Base-by-base conservation (phyloP, 306 rosid genomes). In the Acacia confusa region DNA sequence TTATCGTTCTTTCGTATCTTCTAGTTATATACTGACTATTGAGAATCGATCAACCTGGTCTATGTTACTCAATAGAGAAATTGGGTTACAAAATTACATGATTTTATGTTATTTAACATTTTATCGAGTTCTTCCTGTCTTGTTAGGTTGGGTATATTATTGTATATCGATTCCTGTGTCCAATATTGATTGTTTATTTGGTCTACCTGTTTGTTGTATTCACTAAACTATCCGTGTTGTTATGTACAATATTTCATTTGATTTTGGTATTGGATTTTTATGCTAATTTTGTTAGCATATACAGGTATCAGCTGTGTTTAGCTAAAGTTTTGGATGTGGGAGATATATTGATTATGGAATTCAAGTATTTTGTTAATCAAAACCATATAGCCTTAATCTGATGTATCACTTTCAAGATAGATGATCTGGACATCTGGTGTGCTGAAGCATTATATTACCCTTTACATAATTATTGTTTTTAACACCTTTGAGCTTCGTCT, bases 41-140 rank as follows among this genome's bases (percentile, higher is more conserved):
- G 52, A 20, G 24, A 20, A 48, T 9, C 76, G 80, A 84, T 86
- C 82, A 86, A 82, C 88, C 65, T 61, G 30, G 27, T 74, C 81
- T 25, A 44, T 82, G 74, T 38, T 76, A 14, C 58, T 2, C 15
- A 44, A 63, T 9, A 34, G 25, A 73, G 78, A 61, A 38, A 58
- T 74, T 34, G 70, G 83, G 27, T n/a, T n/a, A n/a, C n/a, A n/a
- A n/a, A 40, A 28, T n/a, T n/a, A 53, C 30, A 16, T 61, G 9
- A 7, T 25, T 20, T 13, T 8, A 7, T 74, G 72, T 85, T 78
- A 30, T 76, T 84, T 36, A 72, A 47, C 57, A 20, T 5, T n/a
- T 25, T 64, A 17, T 9, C 3, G 25, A 3, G 25, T 69, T 65
- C 10, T 43, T 76, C 0, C 55, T 75, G 41, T 65, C 27, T 73